A percentile compares a stretch with the other conserved stretches of the same genome.
phyloP scores from a whole-genome alignment of 2,329 filamentous ascomycete species.

The Calonectria fujianensis region DNA sequence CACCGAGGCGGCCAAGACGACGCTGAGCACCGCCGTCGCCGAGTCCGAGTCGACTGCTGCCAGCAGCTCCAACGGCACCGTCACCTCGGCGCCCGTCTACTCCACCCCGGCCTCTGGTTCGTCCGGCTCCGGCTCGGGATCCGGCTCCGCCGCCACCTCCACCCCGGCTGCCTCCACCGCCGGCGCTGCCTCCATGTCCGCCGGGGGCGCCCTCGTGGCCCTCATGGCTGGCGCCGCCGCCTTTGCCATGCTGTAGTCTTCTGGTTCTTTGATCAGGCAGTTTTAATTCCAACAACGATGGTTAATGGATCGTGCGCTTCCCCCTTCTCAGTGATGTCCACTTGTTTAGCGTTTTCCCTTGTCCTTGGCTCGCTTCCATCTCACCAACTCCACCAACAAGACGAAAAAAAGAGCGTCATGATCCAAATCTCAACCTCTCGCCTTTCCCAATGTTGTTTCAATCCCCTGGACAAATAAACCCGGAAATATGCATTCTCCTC shows the following conservation, averaged over 20 bases:
- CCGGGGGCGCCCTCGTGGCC: constrained; percentile 53
- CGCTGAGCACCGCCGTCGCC: constrained; percentile 36
- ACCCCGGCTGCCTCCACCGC: constrained; percentile 48
- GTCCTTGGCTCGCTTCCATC: too few species aligned
- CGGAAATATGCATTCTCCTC: not conserved
- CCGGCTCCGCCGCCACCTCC: constrained; percentile 37
- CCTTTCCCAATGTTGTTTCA: not conserved
- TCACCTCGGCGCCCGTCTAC: constrained; percentile 39
- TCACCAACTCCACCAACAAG: too few species aligned
- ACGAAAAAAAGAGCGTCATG: too few species aligned
- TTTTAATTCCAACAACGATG: constrained; percentile 8
- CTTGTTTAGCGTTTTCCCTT: too few species aligned
- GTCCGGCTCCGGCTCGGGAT: constrained; percentile 45
- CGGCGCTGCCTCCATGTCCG: constrained; percentile 51
- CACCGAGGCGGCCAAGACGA: constrained; percentile 36
- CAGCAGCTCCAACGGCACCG: constrained; percentile 23
- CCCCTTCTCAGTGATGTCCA: too few species aligned
- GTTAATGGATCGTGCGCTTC: not conserved
- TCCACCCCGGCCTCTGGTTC: constrained; percentile 41
- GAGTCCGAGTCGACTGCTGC: constrained; percentile 11
- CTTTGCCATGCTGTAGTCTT: constrained; percentile 53
- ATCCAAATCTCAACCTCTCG: too few species aligned
- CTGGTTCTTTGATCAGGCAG: not conserved
- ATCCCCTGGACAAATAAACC: not conserved
- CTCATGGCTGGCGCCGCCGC: constrained; percentile 56